These are phyloP conservation scores for Solanum dulcamara DNA, from an alignment of 257 asterid genomes.

Conservation along the genomic window DNA sequence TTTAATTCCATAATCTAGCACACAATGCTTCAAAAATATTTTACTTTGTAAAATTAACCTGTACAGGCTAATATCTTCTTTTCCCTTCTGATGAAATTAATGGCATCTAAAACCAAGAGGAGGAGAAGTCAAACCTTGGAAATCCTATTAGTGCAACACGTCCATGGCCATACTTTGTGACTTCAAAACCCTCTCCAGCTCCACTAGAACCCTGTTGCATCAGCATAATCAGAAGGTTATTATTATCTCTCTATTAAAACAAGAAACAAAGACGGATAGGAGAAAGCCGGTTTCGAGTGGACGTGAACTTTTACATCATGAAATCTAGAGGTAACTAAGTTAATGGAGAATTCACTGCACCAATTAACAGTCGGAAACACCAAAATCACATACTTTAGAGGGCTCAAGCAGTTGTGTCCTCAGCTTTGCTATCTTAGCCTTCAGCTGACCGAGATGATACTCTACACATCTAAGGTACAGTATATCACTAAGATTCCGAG, in stretches of 20 bases:
- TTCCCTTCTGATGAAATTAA: neutral
- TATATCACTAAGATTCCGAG: neutral
- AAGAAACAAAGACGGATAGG: neutral
- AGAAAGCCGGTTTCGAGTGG: neutral
- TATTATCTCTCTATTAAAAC: neutral
- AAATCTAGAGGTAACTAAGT: neutral
- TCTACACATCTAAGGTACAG: slow-evolving; percentile 28
- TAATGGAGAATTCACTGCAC: neutral
- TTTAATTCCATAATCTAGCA: neutral
- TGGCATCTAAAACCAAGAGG: neutral
- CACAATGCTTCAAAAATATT: neutral
- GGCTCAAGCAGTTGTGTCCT: slow-evolving; percentile 98
- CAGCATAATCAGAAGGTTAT: neutral
- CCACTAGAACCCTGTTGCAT: slow-evolving; percentile 74
- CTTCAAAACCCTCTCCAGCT: slow-evolving; percentile 98
- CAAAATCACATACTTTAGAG: slow-evolving; percentile 53
- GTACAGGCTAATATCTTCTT: neutral
- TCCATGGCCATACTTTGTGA: slow-evolving; percentile 92
- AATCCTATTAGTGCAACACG: slow-evolving; percentile 97
- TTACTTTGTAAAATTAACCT: neutral
- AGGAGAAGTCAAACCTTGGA: slow-evolving; percentile 61
- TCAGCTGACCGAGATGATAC: slow-evolving; percentile 96
- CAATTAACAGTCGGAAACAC: neutral
- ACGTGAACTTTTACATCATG: neutral
- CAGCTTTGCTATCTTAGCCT: slow-evolving; percentile 97